A percentile compares a stretch with the other conserved stretches of the same genome.
Evolutionary conservation across 345 rosid species (phyloP).

Genomic region (Atalantia buxifolia): DNA sequence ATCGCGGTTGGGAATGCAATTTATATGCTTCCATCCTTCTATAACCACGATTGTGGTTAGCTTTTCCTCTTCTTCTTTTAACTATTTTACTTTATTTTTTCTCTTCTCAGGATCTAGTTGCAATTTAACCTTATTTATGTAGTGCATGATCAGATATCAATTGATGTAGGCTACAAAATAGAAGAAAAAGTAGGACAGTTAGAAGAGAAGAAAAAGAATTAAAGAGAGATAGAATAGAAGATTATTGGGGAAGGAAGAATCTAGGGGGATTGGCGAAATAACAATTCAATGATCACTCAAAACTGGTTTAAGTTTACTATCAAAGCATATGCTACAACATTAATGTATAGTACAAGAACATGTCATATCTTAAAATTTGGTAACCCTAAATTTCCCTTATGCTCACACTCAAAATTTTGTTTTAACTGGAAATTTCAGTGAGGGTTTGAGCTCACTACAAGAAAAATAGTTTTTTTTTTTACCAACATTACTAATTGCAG

Average conservation of each 20-base stretch:
- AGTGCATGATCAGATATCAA: not conserved
- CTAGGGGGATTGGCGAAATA: not conserved
- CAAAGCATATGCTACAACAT: no score
- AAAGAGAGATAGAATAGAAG: not conserved
- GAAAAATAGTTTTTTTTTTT: no score
- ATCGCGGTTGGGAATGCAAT: slow-evolving; percentile 84
- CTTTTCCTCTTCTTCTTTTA: not conserved
- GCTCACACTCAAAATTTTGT: not conserved
- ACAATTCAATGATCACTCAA: not conserved
- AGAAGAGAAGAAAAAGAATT: not conserved
- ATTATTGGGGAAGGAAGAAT: not conserved
- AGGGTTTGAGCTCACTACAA: not conserved
- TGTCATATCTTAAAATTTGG: not conserved
- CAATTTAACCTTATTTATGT: not conserved
- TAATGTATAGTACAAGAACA: no score
- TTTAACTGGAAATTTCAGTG: no score
- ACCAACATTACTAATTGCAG: no score
- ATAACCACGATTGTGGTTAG: slow-evolving; percentile 81
- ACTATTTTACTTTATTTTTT: no score
- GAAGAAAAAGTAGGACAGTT: not conserved
- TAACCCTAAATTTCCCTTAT: not conserved
- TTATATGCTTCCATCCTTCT: slow-evolving; percentile 88
- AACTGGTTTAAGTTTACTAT: not conserved
- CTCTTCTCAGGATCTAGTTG: not conserved
- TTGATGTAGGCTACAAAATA: not conserved